Base-by-base conservation (phyloP, 1,284 basidiomycete species). In the Boletus sp. region DNA sequence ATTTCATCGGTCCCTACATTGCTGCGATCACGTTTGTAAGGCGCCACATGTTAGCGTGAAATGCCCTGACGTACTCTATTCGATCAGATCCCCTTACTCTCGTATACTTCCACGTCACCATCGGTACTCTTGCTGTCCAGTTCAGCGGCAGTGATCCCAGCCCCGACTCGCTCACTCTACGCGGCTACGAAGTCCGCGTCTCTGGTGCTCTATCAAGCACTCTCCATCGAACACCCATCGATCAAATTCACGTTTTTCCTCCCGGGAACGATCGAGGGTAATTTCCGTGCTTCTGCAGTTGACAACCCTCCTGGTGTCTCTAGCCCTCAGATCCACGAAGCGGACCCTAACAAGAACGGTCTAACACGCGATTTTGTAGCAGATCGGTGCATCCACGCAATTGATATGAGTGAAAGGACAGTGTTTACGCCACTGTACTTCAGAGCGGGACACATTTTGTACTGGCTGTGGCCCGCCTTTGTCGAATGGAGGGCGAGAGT, bases 151-250 rank as follows among this genome's bases (percentile, higher is more conserved):
- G 80, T 91, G 11, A 85, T 95, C 30, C 91, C 95, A 0, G 88
- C 95, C 0, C 95, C 95, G 0, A 94, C 93, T 0, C 88, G 95
- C 21, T 80, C 91, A 0, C 77, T 98, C 31, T 98, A 98, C 74
- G 87, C 85, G 0, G 88, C 94, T 0, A 93, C 91, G 6, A 98
- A 98, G 74, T 81, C 90, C 3, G 90, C 93, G 0, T 90, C 90
- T 3, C 82, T 94, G 51, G 74, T 90, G 48, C 87, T 94, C 60
- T 93, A 92, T 75, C 88, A 92, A 74, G 80, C 90, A 7, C 82
- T 94, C 33, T 80, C 91, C 3, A 89, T 94, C 61, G 93, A 97
- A 65, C 88, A 93, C 65, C 89, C 89, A 6, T 66, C 73, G 10
- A 83, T 92, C 65, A 56, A 75, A 0, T 91, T 91, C 72, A 80